phyloP scores from a whole-genome alignment of 2,329 filamentous ascomycete species.

The Claviceps spartinae region DNA sequence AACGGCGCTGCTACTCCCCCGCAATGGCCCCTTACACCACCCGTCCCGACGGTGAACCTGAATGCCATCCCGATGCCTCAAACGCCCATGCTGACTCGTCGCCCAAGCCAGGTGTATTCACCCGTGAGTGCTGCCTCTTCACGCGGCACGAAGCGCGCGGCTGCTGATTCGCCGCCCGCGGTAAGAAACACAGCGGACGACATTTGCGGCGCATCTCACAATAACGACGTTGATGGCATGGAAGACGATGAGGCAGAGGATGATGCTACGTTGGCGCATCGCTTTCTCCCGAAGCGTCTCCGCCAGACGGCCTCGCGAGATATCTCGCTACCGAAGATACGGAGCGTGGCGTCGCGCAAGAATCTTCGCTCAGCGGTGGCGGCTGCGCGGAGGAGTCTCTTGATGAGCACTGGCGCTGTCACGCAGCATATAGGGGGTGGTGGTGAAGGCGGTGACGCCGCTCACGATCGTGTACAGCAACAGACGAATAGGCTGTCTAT shows the following conservation, averaged over 20 bases:
- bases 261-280: conserved; percentile 10
- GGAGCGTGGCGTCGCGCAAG: conserved; percentile 14
- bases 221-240: background rate
- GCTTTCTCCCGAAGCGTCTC: conserved; percentile 27
- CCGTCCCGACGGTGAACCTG: background rate
- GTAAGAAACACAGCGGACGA: conserved; percentile 6
- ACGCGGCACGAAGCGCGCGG: conserved; percentile 37
- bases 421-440: background rate
- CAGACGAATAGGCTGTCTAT: conserved; percentile 10
- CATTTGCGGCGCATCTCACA: too few relatives aligned
- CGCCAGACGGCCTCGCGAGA: conserved; percentile 36
- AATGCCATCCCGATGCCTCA: conserved; percentile 2
- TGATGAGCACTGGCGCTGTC: background rate
- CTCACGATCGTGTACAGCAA: background rate
- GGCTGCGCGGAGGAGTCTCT: background rate
- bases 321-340: conserved; percentile 22
- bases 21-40: conserved; percentile 15
- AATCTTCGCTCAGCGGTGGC: conserved; percentile 2
- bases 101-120: conserved; percentile 15
- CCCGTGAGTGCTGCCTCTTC: conserved; percentile 21
- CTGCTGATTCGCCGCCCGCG: conserved; percentile 22
- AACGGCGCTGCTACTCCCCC: conserved; percentile 9
- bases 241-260: conserved; percentile 8
- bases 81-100: conserved; percentile 6
- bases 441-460: background rate